Conservation (phyloP, 148 eudicot genomes). For the Limonium bicolor region DNA sequence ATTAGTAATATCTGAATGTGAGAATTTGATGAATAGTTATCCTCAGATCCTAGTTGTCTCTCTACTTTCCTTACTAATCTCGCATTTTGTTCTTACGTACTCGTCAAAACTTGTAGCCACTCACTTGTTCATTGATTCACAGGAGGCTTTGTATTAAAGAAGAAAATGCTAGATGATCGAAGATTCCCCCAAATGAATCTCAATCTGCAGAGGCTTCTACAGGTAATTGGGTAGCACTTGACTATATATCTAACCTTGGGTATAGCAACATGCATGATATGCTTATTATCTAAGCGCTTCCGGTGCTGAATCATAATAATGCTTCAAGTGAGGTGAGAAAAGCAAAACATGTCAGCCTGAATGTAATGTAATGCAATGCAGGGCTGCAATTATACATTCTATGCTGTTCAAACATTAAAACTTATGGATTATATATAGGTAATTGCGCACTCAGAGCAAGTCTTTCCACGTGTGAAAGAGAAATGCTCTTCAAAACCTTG, state of each 20-base stretch:
- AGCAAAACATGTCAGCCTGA: no score
- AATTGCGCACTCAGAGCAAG: slow-evolving; percentile 88
- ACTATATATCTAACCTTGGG: background rate
- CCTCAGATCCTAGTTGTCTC: no score
- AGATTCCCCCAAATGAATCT: slow-evolving; percentile 90
- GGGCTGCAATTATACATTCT: background rate
- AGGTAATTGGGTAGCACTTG: slow-evolving; percentile 28
- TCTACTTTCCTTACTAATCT: no score
- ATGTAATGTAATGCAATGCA: background rate
- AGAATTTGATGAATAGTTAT: no score
- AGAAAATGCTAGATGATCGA: slow-evolving; percentile 78
- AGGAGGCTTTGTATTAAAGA: slow-evolving; percentile 67
- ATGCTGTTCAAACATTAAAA: no score
- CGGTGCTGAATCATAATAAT: no score
- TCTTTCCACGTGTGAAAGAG: slow-evolving; percentile 80
- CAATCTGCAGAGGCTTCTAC: slow-evolving; percentile 76
- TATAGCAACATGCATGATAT: background rate
- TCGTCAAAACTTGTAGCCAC: no score
- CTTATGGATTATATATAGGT: no score
- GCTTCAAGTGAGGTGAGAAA: no score
- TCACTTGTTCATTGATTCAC: slow-evolving; percentile 11
- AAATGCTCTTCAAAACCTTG: slow-evolving; percentile 61
- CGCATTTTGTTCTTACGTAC: background rate
- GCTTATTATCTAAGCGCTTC: no score
- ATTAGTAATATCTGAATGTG: no score